Evolutionary conservation across 768 basidiomycete species (phyloP), one percentile per base, ranked within the genome.

Genomic region (Suillus clintonianus): DNA sequence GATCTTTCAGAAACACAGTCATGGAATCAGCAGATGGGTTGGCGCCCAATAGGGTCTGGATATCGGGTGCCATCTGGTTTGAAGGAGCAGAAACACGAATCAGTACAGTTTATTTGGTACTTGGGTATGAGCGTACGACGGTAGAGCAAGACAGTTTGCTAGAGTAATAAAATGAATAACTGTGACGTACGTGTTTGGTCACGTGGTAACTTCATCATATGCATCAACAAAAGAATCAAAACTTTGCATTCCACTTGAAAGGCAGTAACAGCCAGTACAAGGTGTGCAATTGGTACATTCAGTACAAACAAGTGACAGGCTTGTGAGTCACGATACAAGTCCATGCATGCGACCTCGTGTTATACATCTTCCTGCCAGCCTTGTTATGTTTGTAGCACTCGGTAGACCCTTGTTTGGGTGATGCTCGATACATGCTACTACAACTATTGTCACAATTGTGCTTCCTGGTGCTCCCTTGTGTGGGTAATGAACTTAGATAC

Each of bases 11-110:
- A 64, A 83, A 86, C 11, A 74, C 70, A 7, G 74, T 45, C 24
- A 91, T 69, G 13, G 69, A 66, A 17, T 76, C 69, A 11, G 88
- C 85, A 36, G 79, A 80, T 8, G 87, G 89, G 27, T 78, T 69
- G 15, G 77, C 74, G 32, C 89, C 86, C 27, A 91, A 75, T 60
- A 92, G 79, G 43, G 77, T 68, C 60, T 68, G 67, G 64, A 73
- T 56, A 59, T 68, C 58, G 30, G 22, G 14, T 62, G 62, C 22
- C 74, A 73, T 71, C 56, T 22, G 22, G 15, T 32, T 39, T 24
- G 36, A 30, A 19, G 6, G 34, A 43, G 43, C 45, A 47, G 10
- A 61, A 67, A 6, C 27, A 24, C 10, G 15, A 13, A 41, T 57
- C 3, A 57, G 39, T 41, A 27, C 10, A 27, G 39, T 41, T 30